Base-by-base conservation (phyloP, 805 yeast genomes). In the Metschnikowia anglica region DNA sequence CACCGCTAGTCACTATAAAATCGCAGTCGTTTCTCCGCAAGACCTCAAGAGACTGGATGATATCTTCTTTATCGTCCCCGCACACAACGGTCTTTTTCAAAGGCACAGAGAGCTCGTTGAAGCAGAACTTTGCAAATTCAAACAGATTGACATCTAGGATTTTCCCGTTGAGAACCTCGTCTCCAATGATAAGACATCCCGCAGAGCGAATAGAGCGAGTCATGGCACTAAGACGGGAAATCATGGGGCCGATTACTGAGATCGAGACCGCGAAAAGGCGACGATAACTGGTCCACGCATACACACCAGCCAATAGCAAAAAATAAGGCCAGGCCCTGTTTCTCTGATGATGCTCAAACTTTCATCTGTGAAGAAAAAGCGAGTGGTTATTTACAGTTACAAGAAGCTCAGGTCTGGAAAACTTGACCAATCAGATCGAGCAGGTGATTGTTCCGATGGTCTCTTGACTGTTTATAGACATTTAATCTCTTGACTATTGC, bases 141-240 rank as follows among this genome's bases (percentile, higher is more conserved):
- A 75, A 68, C 6, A 95, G 84, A 60, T 88, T 88, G 2, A 91
- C 78, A 56, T 88, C 97, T 4, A 71, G 63, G 47, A 88, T 87
- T 63, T 88, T 88, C 5, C 95, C 95, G 52, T 87, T 88, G 43
- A 88, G 74, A 2, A 88, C 84, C 63, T 88, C 97, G 62, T 88
- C 96, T 4, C 96, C 96, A 39, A 88, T 88, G 32, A 83, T 79
- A 40, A 78, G 65, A 49, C 78, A 74, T 2, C 78, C 80, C 1
- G 80, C 77, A 2, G 68, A 60, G 35, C 52, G 48, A 9, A 68
- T 63, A 6, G 58, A 27, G 33, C 41, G 42, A 21, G 55, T 28
- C 55, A 50, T 50, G 31, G 39, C 31, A 26, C 41, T 28, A 17
- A 49, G 27, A 21, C 39, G 44, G 29, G 44, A 31, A 29, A 42